phyloP scores from a whole-genome alignment of 306 rosid species.

The Alnus rubra region DNA sequence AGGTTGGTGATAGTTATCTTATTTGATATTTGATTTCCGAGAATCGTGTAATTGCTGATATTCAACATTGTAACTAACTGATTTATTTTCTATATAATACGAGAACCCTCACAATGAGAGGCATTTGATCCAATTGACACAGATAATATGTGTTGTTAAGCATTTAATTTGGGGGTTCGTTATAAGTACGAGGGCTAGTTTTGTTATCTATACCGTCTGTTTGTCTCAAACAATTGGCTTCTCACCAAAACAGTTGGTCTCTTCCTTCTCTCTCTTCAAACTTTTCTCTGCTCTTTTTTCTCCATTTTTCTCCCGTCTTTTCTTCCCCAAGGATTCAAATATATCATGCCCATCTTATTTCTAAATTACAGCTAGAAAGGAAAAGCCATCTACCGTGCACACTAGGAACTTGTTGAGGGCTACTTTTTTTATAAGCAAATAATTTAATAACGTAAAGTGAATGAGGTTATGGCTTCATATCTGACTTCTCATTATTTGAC shows the following conservation, averaged over 20 bases:
- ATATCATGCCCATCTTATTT: background rate
- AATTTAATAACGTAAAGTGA: background rate
- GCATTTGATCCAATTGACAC: no score
- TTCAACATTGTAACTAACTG: no score
- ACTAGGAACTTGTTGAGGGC: background rate
- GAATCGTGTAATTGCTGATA: no score
- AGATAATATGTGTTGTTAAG: background rate
- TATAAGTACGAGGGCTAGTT: background rate
- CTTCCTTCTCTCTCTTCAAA: background rate
- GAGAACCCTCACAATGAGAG: no score
- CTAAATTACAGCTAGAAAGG: background rate
- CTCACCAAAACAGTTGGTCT: background rate
- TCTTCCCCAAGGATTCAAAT: background rate
- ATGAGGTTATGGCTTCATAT: background rate
- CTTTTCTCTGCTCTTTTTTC: background rate
- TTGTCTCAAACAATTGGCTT: background rate
- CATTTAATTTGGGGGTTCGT: background rate
- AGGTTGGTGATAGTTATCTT: no score
- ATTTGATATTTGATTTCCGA: no score
- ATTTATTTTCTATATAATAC: no score
- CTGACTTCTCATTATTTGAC: slow-evolving; percentile 15
- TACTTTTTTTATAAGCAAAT: background rate
- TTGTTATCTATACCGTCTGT: background rate
- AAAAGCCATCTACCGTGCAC: background rate
- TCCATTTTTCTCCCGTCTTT: background rate